Base-by-base conservation (phyloP, 1,284 basidiomycete genomes). In the Microstroma glucosiphilum region DNA sequence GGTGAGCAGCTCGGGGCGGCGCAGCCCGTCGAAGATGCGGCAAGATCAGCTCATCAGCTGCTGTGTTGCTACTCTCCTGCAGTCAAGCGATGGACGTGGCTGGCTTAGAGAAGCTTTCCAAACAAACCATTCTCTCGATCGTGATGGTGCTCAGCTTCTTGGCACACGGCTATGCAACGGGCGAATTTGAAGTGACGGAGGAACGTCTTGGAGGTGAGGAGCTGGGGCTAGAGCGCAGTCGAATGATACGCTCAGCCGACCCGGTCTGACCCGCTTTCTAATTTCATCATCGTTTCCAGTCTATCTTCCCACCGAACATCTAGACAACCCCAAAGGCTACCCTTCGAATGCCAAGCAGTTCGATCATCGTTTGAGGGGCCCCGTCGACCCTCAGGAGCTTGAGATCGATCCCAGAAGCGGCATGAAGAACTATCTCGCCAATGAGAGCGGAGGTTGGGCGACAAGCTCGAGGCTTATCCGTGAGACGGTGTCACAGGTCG, bases 391-490 rank as follows among this genome's bases (percentile, higher is more conserved):
- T 0, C 81, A 85, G 51, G 92, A 96, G 77, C 83, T 96, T 6
- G 89, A 93, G 71, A 85, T 96, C 23, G 92, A 96, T 78, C 86
- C 86, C 0, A 82, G 84, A 11, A 90, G 89, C 0, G 92, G 92
- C 6, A 94, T 96, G 91, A 96, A 96, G 82, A 92, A 92, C 75
- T 96, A 94, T 78, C 92, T 96, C 63, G 90, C 90, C 1, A 93
- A 92, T 67, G 80, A 81, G 73, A 87, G 87, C 85, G 69, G 73
- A 21, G 61, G 43, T 62, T 96, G 92, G 91, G 90, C 92, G 69
- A 96, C 92, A 0, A 92, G 90, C 1, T 89, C 88, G 69, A 88
- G 86, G 0, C 86, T 91, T 23, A 87, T 94, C 40, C 84, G 91
- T 48, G 84, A 88, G 25, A 87, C 86, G 0, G 82, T 96, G n/a